Evolutionary conservation across 2,329 filamentous ascomycete genomes (phyloP).

Genomic region (Stagonosporopsis chrysanthemi): DNA sequence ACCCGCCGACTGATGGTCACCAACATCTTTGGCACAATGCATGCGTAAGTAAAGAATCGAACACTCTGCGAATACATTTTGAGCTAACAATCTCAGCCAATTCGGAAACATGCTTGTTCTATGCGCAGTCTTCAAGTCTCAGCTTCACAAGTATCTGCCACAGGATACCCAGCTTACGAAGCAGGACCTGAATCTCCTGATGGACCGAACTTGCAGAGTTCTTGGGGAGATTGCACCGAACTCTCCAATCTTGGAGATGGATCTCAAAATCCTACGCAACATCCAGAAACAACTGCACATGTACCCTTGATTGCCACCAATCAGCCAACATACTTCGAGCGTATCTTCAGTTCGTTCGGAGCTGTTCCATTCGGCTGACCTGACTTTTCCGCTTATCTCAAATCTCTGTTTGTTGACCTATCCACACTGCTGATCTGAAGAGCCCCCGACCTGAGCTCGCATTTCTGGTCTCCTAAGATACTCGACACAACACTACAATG

Average conservation of each 20-base stretch:
- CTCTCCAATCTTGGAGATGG: constrained; percentile 75
- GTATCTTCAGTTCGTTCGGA: no score
- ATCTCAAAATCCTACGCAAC: constrained; percentile 74
- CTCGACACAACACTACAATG: no score
- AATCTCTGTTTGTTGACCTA: no score
- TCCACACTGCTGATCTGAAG: no score
- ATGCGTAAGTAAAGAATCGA: constrained; percentile 32
- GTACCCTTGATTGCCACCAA: constrained; percentile 7
- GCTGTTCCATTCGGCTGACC: no score
- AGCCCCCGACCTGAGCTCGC: no score
- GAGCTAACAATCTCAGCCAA: constrained; percentile 67
- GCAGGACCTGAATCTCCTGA: constrained; percentile 33
- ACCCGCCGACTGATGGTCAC: constrained; percentile 78
- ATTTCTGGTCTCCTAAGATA: no score
- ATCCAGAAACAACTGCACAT: constrained; percentile 34
- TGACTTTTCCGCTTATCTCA: no score
- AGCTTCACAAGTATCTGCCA: constrained; percentile 43
- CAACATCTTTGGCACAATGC: constrained; percentile 72
- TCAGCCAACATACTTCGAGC: constrained; percentile 2
- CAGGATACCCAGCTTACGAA: constrained; percentile 36
- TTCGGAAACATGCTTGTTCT: constrained; percentile 94
- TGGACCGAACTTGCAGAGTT: constrained; percentile 72
- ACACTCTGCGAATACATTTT: background rate
- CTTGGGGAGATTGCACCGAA: constrained; percentile 73
- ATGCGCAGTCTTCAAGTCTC: constrained; percentile 76